Evolutionary conservation across 176 grass and related monocot species (phyloP), one percentile per base, ranked within the genome.

Genomic region (Tillandsia fasciculata): DNA sequence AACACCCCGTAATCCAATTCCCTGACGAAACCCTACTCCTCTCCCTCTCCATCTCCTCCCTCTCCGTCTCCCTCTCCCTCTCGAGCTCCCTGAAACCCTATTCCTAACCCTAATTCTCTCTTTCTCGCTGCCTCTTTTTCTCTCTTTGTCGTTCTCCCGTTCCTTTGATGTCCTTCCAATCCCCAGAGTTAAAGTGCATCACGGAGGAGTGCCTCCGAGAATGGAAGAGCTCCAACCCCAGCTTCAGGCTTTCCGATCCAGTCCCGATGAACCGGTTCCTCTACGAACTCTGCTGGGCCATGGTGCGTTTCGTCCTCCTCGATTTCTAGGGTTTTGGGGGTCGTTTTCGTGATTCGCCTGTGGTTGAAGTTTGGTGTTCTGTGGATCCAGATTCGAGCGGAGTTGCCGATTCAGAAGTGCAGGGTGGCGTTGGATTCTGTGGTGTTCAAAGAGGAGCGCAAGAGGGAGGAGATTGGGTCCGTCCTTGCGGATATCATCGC

Each of bases 211-310:
- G 94, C 80, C 87, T 99, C 75, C 84, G 63, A 70, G 87, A 99
- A 71, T 99, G 94, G 94, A 99, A 93, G 89, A 74, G 70, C 77
- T 69, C 89, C 29, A 75, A 70, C 74, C 69, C 63, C 47, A 52
- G 79, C 72, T 87, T 79, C 82, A 84, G 82, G 53, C 18, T 86
- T 51, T 33, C 87, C 52, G 90, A 99, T 88, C 90, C 89, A 42
- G 94, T 99, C 52, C 89, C 89, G 51, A 87, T 99, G 89, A 48
- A 69, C 54, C 90, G 90, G 51, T 99, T 99, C 80, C 95, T 99
- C 82, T 99, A 86, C 80, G 95, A 99, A 73, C 82, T 99, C 63
- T 99, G 95, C 84, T 99, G 87, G 87, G 90, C 84, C n/a, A 82
- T 84, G 84, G 95, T 89, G 53, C 78, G 80, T 88, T 78, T 52